Conservation (phyloP, 495 filamentous ascomycete genomes). For the Neurospora sp. region DNA sequence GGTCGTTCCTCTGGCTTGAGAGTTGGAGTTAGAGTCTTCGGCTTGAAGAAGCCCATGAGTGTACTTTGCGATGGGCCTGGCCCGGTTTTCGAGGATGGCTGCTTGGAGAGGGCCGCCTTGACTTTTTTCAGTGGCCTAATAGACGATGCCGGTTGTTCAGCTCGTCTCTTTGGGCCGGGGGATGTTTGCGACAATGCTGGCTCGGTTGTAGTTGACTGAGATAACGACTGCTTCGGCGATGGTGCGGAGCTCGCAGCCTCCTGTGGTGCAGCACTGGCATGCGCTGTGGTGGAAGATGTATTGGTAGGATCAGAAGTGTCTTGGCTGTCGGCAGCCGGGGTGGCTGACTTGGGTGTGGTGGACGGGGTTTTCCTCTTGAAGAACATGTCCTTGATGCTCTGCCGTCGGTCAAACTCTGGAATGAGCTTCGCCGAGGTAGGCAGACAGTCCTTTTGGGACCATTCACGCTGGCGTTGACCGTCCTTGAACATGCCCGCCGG, state of each 20-base stretch:
- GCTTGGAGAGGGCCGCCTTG: slow-evolving; percentile 21
- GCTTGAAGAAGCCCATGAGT: slow-evolving; percentile 75
- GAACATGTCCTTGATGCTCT: slow-evolving; percentile 92
- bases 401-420: slow-evolving; percentile 75
- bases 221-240: neutral
- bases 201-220: neutral
- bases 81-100: slow-evolving; percentile 23
- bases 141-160: slow-evolving; percentile 9
- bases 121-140: slow-evolving; percentile 32
- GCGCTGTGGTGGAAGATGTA: neutral
- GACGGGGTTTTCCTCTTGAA: slow-evolving; percentile 36
- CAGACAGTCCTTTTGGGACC: slow-evolving; percentile 52
- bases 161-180: slow-evolving; percentile 23
- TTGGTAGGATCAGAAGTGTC: neutral
- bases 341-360: slow-evolving; percentile 1
- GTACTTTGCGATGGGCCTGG: slow-evolving; percentile 55
- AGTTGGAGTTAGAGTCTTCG: slow-evolving; percentile 32
- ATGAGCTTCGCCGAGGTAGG: slow-evolving; percentile 74
- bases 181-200: slow-evolving; percentile 14
- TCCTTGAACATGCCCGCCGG: slow-evolving; percentile 62
- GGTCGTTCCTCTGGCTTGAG: slow-evolving; percentile 1
- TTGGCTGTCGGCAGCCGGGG: neutral
- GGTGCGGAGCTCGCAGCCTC: neutral
- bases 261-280: neutral
- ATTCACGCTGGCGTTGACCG: slow-evolving; percentile 59